Evolutionary conservation across 2,329 filamentous ascomycete genomes (phyloP).

Genomic region (Canariomyces notabilis): DNA sequence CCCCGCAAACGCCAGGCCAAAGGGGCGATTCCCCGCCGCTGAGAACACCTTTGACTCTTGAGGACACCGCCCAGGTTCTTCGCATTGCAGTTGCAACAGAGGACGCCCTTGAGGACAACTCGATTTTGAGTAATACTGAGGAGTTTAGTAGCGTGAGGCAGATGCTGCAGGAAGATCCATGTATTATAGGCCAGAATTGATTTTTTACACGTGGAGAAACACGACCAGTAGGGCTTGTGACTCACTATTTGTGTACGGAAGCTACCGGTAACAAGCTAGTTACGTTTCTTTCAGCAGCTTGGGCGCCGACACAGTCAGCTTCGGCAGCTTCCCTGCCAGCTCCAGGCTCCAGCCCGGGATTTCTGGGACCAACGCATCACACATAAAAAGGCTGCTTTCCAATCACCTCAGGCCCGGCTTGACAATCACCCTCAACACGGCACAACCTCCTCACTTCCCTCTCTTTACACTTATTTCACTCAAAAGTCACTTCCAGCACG

Average conservation of each 20-base stretch:
- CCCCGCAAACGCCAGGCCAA: too few species aligned
- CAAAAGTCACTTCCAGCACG: background rate
- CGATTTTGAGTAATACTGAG: background rate
- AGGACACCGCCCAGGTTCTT: too few species aligned
- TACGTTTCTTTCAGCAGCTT: background rate
- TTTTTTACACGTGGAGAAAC: too few species aligned
- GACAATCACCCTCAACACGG: background rate
- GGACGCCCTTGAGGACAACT: conserved; percentile 8
- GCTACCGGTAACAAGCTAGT: too few species aligned
- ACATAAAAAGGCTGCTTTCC: background rate
- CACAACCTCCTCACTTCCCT: background rate
- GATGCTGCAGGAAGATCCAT: conserved; percentile 12
- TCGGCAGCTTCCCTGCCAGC: background rate
- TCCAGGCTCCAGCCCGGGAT: background rate
- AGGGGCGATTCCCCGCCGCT: too few species aligned
- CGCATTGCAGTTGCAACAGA: too few species aligned
- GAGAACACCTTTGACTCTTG: too few species aligned
- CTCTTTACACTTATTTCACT: background rate
- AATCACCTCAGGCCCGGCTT: background rate
- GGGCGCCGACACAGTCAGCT: background rate
- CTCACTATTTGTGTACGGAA: conserved; percentile 19
- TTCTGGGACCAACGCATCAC: background rate
- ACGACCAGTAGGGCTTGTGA: too few species aligned
- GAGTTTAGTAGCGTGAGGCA: conserved; percentile 12
- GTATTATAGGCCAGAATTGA: background rate